Conservation (phyloP, 192 early-diverging fungal species). For the Coemansia sp. region DNA sequence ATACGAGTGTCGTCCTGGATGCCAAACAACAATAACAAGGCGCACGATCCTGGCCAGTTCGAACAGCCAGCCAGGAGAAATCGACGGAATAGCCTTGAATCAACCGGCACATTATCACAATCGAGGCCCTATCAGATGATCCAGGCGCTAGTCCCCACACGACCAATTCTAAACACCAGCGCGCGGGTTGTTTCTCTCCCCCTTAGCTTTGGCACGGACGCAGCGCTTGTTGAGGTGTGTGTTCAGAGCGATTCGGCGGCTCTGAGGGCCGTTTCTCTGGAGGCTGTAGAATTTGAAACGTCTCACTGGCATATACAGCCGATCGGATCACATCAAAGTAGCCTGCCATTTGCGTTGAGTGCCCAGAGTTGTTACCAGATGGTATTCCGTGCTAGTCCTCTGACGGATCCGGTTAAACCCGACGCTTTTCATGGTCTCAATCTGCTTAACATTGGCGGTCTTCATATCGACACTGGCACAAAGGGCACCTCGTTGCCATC, state of each 20-base stretch:
- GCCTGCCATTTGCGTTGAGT: slow-evolving; percentile 14
- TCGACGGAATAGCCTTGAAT: neutral
- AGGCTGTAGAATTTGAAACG: slow-evolving; percentile 13
- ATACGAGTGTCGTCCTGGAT: slow-evolving; percentile 26
- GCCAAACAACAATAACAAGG: slow-evolving; percentile 7
- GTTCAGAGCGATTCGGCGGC: slow-evolving; percentile 13
- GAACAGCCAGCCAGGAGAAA: neutral
- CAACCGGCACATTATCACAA: neutral
- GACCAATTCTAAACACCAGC: slow-evolving; percentile 22
- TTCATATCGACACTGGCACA: neutral
- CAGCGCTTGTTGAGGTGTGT: slow-evolving; percentile 28
- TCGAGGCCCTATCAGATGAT: slow-evolving; percentile 12
- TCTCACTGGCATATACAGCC: slow-evolving; percentile 34
- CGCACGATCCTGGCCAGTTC: neutral
- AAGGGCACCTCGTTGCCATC: neutral
- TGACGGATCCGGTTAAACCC: neutral
- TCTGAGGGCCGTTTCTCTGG: slow-evolving; percentile 5
- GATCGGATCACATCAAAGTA: slow-evolving; percentile 8
- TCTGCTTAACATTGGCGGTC: slow-evolving; percentile 16
- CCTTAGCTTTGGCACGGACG: slow-evolving; percentile 29
- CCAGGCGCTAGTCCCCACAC: slow-evolving; percentile 36
- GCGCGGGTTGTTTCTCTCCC: slow-evolving; percentile 24
- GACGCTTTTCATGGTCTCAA: slow-evolving; percentile 10
- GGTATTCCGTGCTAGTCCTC: slow-evolving; percentile 20
- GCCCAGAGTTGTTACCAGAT: slow-evolving; percentile 18